Evolutionary conservation across 1,284 basidiomycete genomes (phyloP), one percentile per base, ranked within the genome.

Genomic region (Irpex rosettiformis): DNA sequence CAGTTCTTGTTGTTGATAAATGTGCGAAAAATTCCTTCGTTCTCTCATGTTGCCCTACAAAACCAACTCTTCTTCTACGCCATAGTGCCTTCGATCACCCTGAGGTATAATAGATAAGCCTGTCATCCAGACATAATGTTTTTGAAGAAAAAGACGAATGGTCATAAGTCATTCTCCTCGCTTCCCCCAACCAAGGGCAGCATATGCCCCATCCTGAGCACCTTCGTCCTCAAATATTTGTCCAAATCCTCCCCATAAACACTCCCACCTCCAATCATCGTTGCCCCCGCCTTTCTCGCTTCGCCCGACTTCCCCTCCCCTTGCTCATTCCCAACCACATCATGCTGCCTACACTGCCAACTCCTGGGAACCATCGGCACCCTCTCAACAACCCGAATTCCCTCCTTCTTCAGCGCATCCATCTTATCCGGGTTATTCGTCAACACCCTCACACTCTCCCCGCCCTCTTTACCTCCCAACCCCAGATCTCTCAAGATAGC

Each of bases 391-490:
- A 99, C 85, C 25, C 72, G 77, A 57, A 99, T 80, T 0, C 94
- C 93, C 72, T 98, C 96, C 64, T 79, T 81, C 71, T 91, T 83
- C 62, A 99, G 75, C 51, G 95, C 94, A 65, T 87, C 82, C 58
- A 99, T 91, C 76, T 99, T 99, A 73, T 96, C 96, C 13, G 97
- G 96, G 73, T 99, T 99, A 76, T 99, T 99, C 56, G 97, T 99
- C 73, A 99, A 77, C 62, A 99, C 77, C 56, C 93, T 80, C 43
- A 97, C 84, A 37, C 86, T 85, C 59, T 85, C 83, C 40, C 77
- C 77, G 4, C 70, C 69, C 40, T 80, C 79, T 1, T 11, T 21
- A 28, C 77, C 77, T 3, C 85, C 89, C 13, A 98, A 76, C 2
- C 91, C 91, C 4, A 99, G 78, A 74, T 99, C 96, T 7, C 86